Evolutionary conservation across 495 filamentous ascomycete genomes (phyloP).

Genomic region (Jackrogersella multiformis): DNA sequence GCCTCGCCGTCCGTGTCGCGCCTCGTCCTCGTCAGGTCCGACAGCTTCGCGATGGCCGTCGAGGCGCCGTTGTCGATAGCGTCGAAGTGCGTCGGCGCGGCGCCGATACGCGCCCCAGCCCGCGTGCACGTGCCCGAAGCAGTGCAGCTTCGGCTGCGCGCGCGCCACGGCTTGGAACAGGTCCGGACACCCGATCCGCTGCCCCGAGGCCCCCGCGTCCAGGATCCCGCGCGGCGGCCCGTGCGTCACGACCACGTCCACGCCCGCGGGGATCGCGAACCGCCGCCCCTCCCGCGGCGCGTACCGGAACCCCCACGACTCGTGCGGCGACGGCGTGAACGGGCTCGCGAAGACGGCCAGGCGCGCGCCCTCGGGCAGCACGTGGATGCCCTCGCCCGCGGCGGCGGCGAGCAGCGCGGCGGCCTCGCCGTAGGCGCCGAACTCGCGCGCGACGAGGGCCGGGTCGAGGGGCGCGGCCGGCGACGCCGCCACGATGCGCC

Average conservation of each 20-base stretch:
- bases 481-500: conserved; percentile 22
- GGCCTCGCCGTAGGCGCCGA: conserved; percentile 40
- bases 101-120: conserved; percentile 82
- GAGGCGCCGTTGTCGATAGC: no score
- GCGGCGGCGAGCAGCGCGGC: conserved; percentile 49
- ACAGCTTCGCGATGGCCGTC: no score
- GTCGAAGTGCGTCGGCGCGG: no score
- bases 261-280: conserved; percentile 56
- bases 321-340: conserved; percentile 67
- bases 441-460: conserved; percentile 32
- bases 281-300: conserved; percentile 56
- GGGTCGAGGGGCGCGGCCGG: conserved; percentile 19
- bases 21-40: no score
- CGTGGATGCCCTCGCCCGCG: conserved; percentile 67
- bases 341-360: conserved; percentile 76
- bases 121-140: conserved; percentile 81
- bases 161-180: conserved; percentile 66
- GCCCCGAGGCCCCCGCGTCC: conserved; percentile 53
- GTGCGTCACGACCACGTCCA: conserved; percentile 79
- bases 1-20: no score
- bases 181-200: conserved; percentile 63
- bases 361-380: conserved; percentile 63
- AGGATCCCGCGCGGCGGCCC: conserved; percentile 71
- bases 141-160: conserved; percentile 67
- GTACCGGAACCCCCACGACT: conserved; percentile 75